These are phyloP conservation scores for Plasmodium gonderi DNA, from an alignment of 169 alveolate genomes.

Conservation along the genomic window DNA sequence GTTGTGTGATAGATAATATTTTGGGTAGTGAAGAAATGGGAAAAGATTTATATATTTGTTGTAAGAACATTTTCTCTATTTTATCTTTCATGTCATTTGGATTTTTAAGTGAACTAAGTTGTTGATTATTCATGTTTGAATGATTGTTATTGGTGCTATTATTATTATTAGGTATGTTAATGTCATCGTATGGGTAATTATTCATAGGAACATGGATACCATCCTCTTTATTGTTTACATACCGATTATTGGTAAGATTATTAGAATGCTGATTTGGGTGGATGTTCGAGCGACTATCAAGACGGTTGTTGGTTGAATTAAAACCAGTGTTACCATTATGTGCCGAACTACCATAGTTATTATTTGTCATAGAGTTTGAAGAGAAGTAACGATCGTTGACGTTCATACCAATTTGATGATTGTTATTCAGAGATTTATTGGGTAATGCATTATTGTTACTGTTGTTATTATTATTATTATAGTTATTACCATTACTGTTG, in stretches of 20 bases:
- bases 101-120: slow-evolving; percentile 3
- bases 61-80: slow-evolving; percentile 31
- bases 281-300: background rate
- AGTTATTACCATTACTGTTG: background rate
- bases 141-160: background rate
- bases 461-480: background rate
- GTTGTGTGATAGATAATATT: slow-evolving; percentile 52
- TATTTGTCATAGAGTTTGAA: background rate
- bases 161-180: background rate
- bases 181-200: slow-evolving; percentile 10
- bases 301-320: too few relatives aligned
- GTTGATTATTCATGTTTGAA: background rate
- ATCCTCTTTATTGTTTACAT: background rate
- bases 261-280: background rate
- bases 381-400: background rate
- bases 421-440: background rate
- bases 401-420: background rate
- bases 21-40: slow-evolving; percentile 60
- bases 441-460: background rate
- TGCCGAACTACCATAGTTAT: background rate
- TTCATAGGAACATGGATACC: background rate
- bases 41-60: slow-evolving; percentile 46
- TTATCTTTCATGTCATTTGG: slow-evolving; percentile 37
- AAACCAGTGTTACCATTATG: background rate
- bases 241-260: background rate